A percentile compares a stretch with the other conserved stretches of the same genome.
phyloP scores from a whole-genome alignment of 345 rosid genomes.

The Aurinia saxatilis region DNA sequence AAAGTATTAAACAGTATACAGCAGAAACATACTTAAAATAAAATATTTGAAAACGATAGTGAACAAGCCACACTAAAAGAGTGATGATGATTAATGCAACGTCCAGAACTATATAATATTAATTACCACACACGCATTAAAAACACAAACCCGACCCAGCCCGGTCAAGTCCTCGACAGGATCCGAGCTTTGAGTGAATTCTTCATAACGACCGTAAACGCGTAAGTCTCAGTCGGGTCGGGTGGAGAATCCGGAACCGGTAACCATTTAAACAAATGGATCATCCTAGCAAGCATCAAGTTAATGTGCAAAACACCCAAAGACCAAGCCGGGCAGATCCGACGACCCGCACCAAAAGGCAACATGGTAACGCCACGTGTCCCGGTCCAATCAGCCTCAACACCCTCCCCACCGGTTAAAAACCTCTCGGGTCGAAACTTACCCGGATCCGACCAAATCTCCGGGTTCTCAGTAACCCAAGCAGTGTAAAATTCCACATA shows the following conservation, averaged over 20 bases:
- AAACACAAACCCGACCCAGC: neutral
- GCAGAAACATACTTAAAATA: neutral
- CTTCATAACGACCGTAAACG: constrained; percentile 93
- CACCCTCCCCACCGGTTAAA: constrained; percentile 77
- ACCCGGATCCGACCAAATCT: constrained; percentile 62
- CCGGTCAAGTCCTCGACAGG: constrained; percentile 35
- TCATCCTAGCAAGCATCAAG: constrained; percentile 77
- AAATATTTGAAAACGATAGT: neutral
- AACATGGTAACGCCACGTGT: constrained; percentile 71
- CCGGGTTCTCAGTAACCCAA: constrained; percentile 85
- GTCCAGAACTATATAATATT: neutral
- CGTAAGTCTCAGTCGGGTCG: constrained; percentile 76
- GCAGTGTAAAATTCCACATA: constrained; percentile 90
- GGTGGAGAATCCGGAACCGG: constrained; percentile 58
- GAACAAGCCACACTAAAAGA: neutral
- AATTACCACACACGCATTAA: constrained; percentile 1
- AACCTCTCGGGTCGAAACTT: constrained; percentile 81
- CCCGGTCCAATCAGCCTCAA: constrained; percentile 71
- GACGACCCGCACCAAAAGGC: constrained; percentile 87
- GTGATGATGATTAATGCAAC: neutral
- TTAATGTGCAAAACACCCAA: constrained; percentile 63
- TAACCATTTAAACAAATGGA: constrained; percentile 71
- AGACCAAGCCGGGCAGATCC: constrained; percentile 92
- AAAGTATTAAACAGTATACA: constrained; percentile 4
- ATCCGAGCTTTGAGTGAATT: constrained; percentile 67